phyloP scores from a whole-genome alignment of 331 rosid genomes.

The Pyracantha coccinea region DNA sequence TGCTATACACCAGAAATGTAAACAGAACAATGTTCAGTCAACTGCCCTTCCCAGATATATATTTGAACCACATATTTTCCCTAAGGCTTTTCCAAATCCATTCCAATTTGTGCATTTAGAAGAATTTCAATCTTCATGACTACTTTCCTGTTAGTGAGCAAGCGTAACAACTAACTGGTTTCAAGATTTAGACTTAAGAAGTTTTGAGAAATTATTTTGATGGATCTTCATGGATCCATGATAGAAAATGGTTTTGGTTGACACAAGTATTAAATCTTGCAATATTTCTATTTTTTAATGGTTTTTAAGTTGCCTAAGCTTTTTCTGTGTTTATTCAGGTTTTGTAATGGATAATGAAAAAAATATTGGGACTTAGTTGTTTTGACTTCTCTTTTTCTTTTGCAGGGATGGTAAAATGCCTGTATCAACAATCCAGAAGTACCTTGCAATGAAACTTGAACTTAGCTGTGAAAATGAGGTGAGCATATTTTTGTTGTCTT shows the following conservation, averaged over 20 bases:
- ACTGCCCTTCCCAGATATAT: background rate
- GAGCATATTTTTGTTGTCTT: conserved; percentile 22
- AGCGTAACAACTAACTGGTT: background rate
- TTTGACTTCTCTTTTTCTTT: conserved; percentile 5
- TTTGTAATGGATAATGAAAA: background rate
- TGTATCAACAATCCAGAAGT: conserved; percentile 79
- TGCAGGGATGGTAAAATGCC: conserved; percentile 85
- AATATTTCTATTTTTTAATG: background rate
- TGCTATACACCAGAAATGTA: background rate
- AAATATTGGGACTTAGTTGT: background rate
- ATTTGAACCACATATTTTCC: background rate
- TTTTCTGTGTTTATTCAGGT: background rate
- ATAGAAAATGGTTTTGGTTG: background rate
- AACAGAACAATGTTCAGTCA: background rate
- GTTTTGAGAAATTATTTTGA: background rate
- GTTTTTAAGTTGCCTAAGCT: background rate
- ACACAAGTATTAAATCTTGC: background rate
- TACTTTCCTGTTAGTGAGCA: background rate
- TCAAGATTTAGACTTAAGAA: background rate
- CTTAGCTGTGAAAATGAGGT: conserved; percentile 85
- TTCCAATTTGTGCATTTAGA: background rate
- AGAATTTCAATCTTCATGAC: background rate
- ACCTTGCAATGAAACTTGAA: conserved; percentile 78
- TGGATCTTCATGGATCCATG: background rate
- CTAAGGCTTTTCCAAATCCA: background rate